Conservation (phyloP, 2,329 filamentous ascomycete species). For the Trichoderma sp. region DNA sequence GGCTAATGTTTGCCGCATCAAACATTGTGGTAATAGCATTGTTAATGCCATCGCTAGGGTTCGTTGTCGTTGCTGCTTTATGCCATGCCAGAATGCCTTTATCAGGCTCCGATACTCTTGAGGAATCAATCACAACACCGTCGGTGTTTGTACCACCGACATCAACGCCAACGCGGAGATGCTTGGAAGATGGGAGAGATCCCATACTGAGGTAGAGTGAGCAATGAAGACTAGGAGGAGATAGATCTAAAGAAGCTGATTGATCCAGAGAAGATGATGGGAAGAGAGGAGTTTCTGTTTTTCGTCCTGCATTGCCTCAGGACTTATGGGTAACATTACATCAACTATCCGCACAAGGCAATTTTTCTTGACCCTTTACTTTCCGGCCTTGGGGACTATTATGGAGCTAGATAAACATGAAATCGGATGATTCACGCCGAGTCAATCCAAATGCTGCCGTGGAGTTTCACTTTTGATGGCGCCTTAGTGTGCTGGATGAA, state of each 20-base stretch:
- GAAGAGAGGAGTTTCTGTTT: neutral
- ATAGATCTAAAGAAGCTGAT: neutral
- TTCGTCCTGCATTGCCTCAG: neutral
- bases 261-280: neutral
- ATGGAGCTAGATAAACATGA: neutral
- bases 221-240: neutral
- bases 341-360: neutral
- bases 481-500: neutral
- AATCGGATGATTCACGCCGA: fast-evolving
- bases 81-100: neutral
- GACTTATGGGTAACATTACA: neutral
- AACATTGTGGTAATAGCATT: neutral
- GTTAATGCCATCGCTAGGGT: neutral
- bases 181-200: neutral
- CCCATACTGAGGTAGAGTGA: neutral
- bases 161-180: neutral
- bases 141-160: neutral
- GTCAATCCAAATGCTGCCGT: neutral
- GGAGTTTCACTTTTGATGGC: neutral
- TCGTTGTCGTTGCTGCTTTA: neutral
- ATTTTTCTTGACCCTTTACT: neutral
- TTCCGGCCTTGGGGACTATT: neutral
- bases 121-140: neutral
- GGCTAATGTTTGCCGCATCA: neutral
- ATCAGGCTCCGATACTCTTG: neutral